These are phyloP conservation scores for Psilocybe subaeruginosa DNA, from an alignment of 768 basidiomycete genomes.

Conservation along the genomic window DNA sequence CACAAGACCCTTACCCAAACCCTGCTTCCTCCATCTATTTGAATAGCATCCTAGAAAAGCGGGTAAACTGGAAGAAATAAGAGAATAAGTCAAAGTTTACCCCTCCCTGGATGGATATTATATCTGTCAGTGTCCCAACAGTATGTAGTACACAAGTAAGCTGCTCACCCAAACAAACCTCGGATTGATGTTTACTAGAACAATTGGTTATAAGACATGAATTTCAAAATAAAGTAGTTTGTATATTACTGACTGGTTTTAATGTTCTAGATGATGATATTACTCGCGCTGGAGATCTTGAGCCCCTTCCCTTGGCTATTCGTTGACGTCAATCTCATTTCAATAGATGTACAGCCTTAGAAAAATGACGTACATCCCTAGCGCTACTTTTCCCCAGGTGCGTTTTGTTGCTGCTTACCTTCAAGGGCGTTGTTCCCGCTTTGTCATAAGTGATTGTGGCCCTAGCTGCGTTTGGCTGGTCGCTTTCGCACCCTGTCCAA, in stretches of 20 bases:
- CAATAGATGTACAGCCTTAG: background rate
- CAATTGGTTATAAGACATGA: background rate
- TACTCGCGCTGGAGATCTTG: conserved; percentile 23
- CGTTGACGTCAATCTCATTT: background rate
- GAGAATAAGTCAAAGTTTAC: background rate
- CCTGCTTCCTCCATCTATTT: conserved; percentile 28
- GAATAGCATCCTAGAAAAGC: conserved; percentile 21
- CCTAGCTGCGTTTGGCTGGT: conserved; percentile 19
- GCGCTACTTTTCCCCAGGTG: conserved; percentile 25
- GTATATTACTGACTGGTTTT: conserved; percentile 7
- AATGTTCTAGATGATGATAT: conserved; percentile 29
- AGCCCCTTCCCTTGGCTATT: conserved; percentile 16
- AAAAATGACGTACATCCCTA: conserved; percentile 21
- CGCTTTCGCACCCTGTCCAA: conserved; percentile 23
- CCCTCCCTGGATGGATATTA: conserved; percentile 7
- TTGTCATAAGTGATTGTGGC: conserved; percentile 19
- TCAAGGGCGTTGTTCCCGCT: conserved; percentile 23
- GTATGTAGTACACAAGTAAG: background rate
- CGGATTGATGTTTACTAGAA: conserved; percentile 23
- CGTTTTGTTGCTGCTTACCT: conserved; percentile 29
- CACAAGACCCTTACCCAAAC: conserved; percentile 22
- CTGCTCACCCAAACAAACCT: too few species aligned
- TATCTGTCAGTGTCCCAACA: background rate
- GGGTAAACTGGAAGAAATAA: background rate
- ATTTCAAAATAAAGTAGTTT: background rate